A percentile compares a stretch with the other conserved stretches of the same genome.
Evolutionary conservation across 495 filamentous ascomycete genomes (phyloP).

Genomic region (Copromyces sp.): DNA sequence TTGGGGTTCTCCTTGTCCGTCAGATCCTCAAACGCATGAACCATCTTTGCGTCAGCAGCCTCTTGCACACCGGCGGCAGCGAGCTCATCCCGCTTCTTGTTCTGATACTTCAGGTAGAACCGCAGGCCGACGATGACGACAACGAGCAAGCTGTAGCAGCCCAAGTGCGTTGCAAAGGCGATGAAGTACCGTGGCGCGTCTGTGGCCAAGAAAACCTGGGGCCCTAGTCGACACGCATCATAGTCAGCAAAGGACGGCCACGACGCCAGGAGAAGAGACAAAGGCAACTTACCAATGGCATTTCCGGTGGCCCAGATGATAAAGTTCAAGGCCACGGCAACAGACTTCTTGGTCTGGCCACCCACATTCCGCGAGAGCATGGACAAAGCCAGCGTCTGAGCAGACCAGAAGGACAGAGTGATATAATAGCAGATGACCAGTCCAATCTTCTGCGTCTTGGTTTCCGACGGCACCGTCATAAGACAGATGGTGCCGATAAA

Average conservation of each 20-base stretch:
- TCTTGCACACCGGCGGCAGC: constrained; percentile 31
- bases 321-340: constrained; percentile 40
- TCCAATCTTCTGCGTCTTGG: constrained; percentile 35
- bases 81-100: constrained; percentile 36
- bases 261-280: not conserved
- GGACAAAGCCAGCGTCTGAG: constrained; percentile 43
- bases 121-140: constrained; percentile 36
- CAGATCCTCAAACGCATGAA: constrained; percentile 48
- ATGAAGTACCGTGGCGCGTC: constrained; percentile 43
- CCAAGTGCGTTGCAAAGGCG: constrained; percentile 45
- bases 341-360: constrained; percentile 45
- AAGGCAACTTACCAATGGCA: constrained; percentile 25
- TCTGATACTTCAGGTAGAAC: constrained; percentile 36
- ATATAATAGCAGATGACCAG: constrained; percentile 49
- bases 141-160: constrained; percentile 41
- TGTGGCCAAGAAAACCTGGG: constrained; percentile 43
- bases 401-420: constrained; percentile 47
- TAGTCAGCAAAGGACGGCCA: not conserved
- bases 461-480: constrained; percentile 38
- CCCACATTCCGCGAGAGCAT: constrained; percentile 43
- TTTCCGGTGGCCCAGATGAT: constrained; percentile 42
- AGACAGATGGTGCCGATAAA: constrained; percentile 48
- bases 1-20: constrained; percentile 49
- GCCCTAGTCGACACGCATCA: constrained; percentile 16
- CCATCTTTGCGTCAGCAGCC: constrained; percentile 29